These are phyloP conservation scores for Eimeria nieschulzi DNA, from an alignment of 169 alveolate species.

Conservation along the genomic window DNA sequence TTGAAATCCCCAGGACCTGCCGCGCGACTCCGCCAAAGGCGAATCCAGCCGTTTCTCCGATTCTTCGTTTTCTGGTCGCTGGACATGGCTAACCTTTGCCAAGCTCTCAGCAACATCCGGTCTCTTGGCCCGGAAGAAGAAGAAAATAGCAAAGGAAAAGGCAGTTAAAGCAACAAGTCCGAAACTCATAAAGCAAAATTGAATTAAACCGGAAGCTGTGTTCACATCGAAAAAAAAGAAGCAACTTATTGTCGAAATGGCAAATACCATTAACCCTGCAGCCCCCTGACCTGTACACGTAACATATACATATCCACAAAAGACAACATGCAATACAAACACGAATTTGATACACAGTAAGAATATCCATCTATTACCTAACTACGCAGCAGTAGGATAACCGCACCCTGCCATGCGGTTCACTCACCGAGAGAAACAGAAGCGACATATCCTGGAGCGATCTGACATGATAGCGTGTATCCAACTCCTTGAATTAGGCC, in stretches of 20 bases:
- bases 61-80: neutral
- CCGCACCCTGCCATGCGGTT: too few species aligned
- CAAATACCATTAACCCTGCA: neutral
- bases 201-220: neutral
- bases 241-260: neutral
- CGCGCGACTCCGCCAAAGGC: neutral
- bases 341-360: neutral
- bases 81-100: neutral
- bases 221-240: neutral
- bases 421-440: neutral
- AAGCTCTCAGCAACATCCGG: neutral
- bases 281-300: neutral
- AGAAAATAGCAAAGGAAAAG: neutral
- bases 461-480: conserved; percentile 3
- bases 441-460: neutral
- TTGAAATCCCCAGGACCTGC: neutral
- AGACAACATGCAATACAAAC: neutral
- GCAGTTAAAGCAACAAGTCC: neutral
- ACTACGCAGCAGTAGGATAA: too few species aligned
- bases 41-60: neutral
- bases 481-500: conserved; percentile 25
- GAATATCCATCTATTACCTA: neutral
- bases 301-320: neutral
- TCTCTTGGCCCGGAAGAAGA: neutral
- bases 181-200: neutral